Conservation (phyloP, 257 asterid species). For the Nicotiana obtusifolia region DNA sequence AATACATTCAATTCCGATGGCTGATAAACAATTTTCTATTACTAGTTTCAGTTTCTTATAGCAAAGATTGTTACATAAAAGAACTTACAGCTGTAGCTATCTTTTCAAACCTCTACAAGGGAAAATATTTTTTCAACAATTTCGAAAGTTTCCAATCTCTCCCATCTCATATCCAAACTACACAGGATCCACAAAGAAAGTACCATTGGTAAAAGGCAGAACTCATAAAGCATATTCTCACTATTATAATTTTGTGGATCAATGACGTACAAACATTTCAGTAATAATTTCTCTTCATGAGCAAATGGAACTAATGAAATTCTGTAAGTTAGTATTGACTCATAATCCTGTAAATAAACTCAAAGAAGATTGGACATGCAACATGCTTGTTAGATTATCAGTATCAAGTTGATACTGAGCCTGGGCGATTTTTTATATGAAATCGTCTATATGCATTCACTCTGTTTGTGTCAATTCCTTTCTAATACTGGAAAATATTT, state of each 20-base stretch:
- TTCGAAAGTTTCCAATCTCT: background rate
- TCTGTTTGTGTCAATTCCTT: background rate
- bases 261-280: background rate
- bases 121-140: background rate
- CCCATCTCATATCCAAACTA: background rate
- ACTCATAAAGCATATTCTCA: background rate
- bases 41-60: background rate
- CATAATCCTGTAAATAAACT: background rate
- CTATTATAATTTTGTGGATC: background rate
- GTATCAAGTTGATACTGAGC: background rate
- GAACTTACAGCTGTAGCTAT: background rate
- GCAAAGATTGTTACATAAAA: background rate
- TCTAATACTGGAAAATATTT: background rate
- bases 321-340: background rate
- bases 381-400: background rate
- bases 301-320: background rate
- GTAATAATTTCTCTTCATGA: background rate
- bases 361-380: background rate
- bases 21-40: background rate
- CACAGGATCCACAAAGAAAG: background rate
- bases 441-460: background rate
- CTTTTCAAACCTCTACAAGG: background rate
- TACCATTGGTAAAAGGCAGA: background rate
- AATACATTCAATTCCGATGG: background rate
- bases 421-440: background rate